Evolutionary conservation across 164 flowering plant species (phyloP), one percentile per base, ranked within the genome.

Genomic region (Magnolia sinica): DNA sequence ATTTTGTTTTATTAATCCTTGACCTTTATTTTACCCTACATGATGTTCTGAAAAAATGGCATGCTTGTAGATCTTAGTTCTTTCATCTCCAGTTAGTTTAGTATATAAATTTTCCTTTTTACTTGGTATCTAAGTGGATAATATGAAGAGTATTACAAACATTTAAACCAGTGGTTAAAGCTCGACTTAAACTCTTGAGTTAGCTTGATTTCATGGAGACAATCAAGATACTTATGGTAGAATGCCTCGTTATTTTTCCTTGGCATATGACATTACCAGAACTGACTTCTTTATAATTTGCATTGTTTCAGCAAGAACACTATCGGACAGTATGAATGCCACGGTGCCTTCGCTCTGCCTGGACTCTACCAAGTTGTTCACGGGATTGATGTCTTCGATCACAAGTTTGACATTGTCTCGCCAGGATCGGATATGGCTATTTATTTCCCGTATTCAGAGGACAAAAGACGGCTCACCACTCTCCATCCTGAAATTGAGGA

Each of bases 401-500:
- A 65, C 61, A 71, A 71, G 74, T 71, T 51, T 87, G 94, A 96
- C 92, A 96, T 96, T 73, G 99, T 96, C 59, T 92, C 99, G 6
- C 99, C 99, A 1, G 99, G 99, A 83, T 98, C 99, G 27, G 99
- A 96, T 74, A 87, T 83, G 88, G 84, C 79, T 78, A 85, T 94
- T 70, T 96, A 96, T 84, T 96, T 89, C 87, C 88, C 98, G 14
- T 90, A 89, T 85, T 86, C 93, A 1, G 97, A 96, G 77, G 83
- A 86, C 85, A 76, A 87, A 51, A 80, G 74, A 69, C 84, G 99
- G 77, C 88, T 96, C 66, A 96, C 90, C 18, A 68, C 87, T 20
- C 81, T 94, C 83, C 98, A 96, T 78, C 88, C 93, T 4, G 97
- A 91, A 76, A 91, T 96, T 27, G 97, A 96, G 80, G 98, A 96